Base-by-base conservation (phyloP, 768 basidiomycete species). In the Hortiboletus flavorubellus region DNA sequence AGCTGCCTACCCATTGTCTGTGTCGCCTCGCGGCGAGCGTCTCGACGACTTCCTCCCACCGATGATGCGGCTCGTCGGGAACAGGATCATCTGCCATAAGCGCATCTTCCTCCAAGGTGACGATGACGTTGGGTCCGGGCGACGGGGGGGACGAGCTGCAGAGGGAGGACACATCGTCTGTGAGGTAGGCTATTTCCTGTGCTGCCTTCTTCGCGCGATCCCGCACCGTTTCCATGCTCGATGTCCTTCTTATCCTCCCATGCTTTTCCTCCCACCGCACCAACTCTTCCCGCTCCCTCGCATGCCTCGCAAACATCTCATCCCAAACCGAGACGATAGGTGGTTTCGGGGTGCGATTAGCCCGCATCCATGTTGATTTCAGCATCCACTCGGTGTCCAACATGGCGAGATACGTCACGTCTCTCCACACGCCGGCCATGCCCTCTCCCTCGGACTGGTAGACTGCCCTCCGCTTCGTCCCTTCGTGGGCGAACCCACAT, bases 371-470 rank as follows among this genome's bases (percentile, higher is more conserved):
- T 44, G 64, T 64, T 12, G 56, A 50, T 18, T 68, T 74, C 37
- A 81, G 58, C 26, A 70, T 51, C 83, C 83, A 86, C 43, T 87
- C 85, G 0, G 81, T 85, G 44, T 80, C 84, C 49, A 87, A 66
- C 59, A 87, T 75, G 8, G 78, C 84, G 34, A 86, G 68, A 59
- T 81, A 80, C 1, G 81, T 83, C 26, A 81, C 78, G 55, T 86
- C 83, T 58, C 78, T 83, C 82, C 82, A 86, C 44, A 76, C 69
- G 2, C 62, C 50, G 2, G 72, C 73, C 52, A 77, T 56, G 16
- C 68, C 71, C n/a, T 68, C 70, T 4, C 63, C 69, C 8, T 62
- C 65, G 5, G 75, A 72, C 56, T 77, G 77, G 62, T 68, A 79
- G 51, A 83, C 79, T 0, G 80, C 76, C 42, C 80, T 76, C 33